Conservation (phyloP, 805 yeast genomes). For the Saccharomycopsis sp. region DNA sequence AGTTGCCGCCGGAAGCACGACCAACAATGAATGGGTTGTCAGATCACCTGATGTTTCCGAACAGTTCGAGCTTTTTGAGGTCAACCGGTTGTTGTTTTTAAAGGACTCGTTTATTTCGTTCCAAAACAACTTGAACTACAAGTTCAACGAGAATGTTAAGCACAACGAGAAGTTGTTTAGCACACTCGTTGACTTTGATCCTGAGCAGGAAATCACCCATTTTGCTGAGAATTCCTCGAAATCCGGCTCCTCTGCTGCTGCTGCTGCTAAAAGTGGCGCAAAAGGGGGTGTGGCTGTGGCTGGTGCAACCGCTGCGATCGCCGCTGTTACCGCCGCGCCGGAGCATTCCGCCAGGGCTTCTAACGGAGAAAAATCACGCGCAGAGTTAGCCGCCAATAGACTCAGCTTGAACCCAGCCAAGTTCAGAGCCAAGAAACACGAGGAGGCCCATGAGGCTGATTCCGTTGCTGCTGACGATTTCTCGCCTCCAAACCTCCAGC, state of each 20-base stretch:
- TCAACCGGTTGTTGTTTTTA: constrained; percentile 20
- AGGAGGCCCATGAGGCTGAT: neutral
- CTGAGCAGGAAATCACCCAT: constrained; percentile 19
- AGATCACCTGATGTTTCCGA: constrained; percentile 18
- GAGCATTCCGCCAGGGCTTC: neutral
- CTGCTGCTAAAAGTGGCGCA: neutral
- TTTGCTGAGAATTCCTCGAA: constrained; percentile 9
- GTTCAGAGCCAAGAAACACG: neutral
- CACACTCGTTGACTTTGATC: constrained; percentile 18
- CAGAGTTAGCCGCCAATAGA: constrained; percentile 8
- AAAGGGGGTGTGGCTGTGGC: constrained; percentile 3
- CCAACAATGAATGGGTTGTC: constrained; percentile 16
- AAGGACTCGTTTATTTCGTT: constrained; percentile 20
- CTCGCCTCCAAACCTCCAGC: constrained; percentile 10
- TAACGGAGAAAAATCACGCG: neutral
- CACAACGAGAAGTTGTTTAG: constrained; percentile 20
- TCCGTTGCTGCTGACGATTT: neutral
- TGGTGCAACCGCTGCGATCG: neutral
- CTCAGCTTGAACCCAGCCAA: neutral
- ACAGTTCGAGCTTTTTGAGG: constrained; percentile 20
- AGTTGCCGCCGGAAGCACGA: neutral
- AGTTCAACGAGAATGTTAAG: constrained; percentile 19
- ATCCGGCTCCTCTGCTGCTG: neutral
- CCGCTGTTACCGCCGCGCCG: neutral
- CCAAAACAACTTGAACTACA: constrained; percentile 18